phyloP scores from a whole-genome alignment of 106 monocot species.

The Allium fistulosum region DNA sequence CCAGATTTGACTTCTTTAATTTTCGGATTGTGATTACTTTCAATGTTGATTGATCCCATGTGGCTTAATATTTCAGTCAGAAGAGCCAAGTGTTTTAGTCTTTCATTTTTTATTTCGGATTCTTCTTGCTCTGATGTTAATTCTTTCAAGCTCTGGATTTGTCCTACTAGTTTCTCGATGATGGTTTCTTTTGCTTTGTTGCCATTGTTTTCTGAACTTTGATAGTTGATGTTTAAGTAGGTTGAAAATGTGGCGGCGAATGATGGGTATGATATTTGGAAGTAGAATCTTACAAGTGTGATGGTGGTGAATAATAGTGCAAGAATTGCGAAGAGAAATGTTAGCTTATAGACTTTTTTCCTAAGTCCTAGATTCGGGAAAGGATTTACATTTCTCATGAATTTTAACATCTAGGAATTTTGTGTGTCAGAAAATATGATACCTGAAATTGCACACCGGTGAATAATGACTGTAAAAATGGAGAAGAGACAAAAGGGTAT shows the following conservation, averaged over 20 bases:
- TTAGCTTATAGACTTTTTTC: slow-evolving; percentile 27
- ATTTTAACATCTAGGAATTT: neutral
- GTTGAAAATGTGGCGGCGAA: slow-evolving; percentile 4
- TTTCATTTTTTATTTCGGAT: slow-evolving; percentile 12
- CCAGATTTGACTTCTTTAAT: neutral
- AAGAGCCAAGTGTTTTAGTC: neutral
- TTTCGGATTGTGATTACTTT: neutral
- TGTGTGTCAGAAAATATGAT: no score
- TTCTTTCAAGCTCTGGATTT: slow-evolving; percentile 18
- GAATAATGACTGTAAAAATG: no score
- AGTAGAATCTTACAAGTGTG: slow-evolving; percentile 32
- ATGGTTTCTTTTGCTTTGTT: slow-evolving; percentile 17
- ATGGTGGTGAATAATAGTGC: slow-evolving; percentile 31
- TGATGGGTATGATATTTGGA: slow-evolving; percentile 13
- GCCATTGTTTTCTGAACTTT: no score
- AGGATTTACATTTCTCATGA: slow-evolving; percentile 17
- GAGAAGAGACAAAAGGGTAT: neutral
- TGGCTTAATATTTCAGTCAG: neutral
- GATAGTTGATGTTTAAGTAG: neutral
- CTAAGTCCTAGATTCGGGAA: slow-evolving; percentile 14
- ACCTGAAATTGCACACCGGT: no score
- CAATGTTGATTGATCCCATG: neutral
- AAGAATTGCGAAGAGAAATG: slow-evolving; percentile 26
- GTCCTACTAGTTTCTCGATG: slow-evolving; percentile 26
- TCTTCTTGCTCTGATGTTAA: neutral